phyloP scores from a whole-genome alignment of 495 filamentous ascomycete genomes.

The Xylaria nigripes region DNA sequence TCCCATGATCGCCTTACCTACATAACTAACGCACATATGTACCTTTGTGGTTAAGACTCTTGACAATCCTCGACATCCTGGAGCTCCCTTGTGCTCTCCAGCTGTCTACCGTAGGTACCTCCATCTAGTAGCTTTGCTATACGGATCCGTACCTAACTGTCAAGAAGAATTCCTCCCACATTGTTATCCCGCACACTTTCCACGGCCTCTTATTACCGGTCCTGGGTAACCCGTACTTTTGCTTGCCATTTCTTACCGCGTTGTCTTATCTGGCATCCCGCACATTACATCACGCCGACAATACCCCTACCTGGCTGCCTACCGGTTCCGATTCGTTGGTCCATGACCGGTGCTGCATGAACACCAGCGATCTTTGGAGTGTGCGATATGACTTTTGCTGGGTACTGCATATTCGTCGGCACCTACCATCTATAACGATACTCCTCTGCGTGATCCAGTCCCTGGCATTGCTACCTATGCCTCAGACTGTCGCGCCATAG shows the following conservation, averaged over 20 bases:
- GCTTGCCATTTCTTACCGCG: slow-evolving; percentile 1
- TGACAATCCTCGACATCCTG: background rate
- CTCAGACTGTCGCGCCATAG: slow-evolving; percentile 4
- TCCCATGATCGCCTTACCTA: background rate
- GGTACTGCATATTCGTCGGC: background rate
- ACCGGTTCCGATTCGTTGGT: background rate
- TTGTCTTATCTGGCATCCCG: background rate
- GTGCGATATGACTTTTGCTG: slow-evolving; percentile 2
- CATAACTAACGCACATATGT: no score
- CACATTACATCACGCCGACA: background rate
- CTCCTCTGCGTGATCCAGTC: slow-evolving; percentile 13
- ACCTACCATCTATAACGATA: slow-evolving; percentile 8
- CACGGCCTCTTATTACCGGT: background rate
- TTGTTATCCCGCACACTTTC: background rate
- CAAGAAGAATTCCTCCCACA: background rate
- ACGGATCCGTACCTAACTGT: background rate
- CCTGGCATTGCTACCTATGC: slow-evolving; percentile 1
- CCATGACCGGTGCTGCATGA: background rate
- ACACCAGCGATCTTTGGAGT: background rate
- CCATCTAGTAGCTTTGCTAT: background rate
- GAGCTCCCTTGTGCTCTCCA: background rate
- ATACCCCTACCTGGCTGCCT: background rate
- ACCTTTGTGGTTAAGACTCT: background rate
- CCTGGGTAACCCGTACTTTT: background rate
- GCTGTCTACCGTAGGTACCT: background rate